These are phyloP conservation scores for Chlorella sp. DNA, from an alignment of 139 green algal genomes.

Conservation along the genomic window DNA sequence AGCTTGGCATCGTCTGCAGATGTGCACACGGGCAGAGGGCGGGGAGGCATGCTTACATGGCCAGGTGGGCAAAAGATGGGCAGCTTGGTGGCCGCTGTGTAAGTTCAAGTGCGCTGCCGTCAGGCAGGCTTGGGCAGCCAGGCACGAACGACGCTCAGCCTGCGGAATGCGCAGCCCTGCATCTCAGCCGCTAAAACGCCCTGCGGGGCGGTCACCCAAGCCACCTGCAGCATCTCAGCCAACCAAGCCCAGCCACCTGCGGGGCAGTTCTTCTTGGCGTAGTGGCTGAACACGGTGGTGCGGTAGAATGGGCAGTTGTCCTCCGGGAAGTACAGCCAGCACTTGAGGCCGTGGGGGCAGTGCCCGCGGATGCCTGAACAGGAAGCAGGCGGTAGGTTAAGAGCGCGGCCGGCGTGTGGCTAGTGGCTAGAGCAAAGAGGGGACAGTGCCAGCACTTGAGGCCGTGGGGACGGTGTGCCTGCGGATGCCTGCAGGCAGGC, in stretches of 20 bases:
- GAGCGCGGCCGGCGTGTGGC: too few species aligned
- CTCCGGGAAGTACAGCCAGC: conserved; percentile 96
- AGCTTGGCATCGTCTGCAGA: conserved; percentile 54
- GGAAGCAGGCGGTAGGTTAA: too few species aligned
- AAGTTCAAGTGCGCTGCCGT: too few species aligned
- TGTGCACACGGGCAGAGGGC: too few species aligned
- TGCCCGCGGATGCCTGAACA: conserved; percentile 59
- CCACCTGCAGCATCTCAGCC: not conserved
- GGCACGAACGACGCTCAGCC: too few species aligned
- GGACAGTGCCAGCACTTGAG: conserved; percentile 92
- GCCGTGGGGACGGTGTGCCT: conserved; percentile 77
- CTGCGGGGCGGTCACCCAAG: not conserved
- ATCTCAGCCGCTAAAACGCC: too few species aligned
- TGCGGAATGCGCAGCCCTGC: too few species aligned
- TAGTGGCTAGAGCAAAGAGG: too few species aligned
- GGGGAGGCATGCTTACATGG: too few species aligned
- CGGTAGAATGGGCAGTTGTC: conserved; percentile 94
- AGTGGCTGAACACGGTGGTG: conserved; percentile 92
- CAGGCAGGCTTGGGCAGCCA: too few species aligned
- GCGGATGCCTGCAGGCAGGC: conserved; percentile 50
- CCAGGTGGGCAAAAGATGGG: conserved; percentile 82
- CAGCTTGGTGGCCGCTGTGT: conserved; percentile 53
- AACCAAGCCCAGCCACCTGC: not conserved
- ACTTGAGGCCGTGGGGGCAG: conserved; percentile 88
- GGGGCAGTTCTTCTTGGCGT: conserved; percentile 87